phyloP scores from a whole-genome alignment of 2,329 filamentous ascomycete species.

The Pezicula carpinea region DNA sequence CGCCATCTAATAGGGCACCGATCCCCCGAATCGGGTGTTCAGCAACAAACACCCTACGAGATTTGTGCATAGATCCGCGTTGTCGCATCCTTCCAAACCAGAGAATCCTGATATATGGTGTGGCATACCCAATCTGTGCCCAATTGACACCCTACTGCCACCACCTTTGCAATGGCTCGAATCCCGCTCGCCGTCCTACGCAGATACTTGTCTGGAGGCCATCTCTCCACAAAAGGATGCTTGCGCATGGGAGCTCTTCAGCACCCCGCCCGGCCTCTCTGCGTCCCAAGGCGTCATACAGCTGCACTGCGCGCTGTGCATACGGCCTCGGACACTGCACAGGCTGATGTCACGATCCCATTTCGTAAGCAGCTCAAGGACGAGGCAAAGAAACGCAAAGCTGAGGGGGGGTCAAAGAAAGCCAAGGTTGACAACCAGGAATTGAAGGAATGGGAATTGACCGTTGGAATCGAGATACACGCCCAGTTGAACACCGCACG shows the following conservation, averaged over 20 bases:
- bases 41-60: constrained; percentile 1
- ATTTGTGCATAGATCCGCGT: constrained; percentile 10
- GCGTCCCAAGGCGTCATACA: constrained; percentile 5
- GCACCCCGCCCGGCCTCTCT: constrained; percentile 9
- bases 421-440: constrained; percentile 34
- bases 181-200: constrained; percentile 21
- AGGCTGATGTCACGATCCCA: constrained; percentile 32
- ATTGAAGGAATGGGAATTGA: constrained; percentile 74
- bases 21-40: constrained; percentile 15
- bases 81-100: not conserved
- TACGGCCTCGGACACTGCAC: constrained; percentile 7
- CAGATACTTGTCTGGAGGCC: constrained; percentile 27
- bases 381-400: constrained; percentile 49
- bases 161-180: constrained; percentile 21
- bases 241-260: constrained; percentile 12
- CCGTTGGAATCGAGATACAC: constrained; percentile 95
- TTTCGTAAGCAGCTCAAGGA: constrained; percentile 71
- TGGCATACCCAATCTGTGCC: not conserved
- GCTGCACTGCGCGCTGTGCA: constrained; percentile 11
- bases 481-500: constrained; percentile 84
- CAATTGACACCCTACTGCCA: constrained; percentile 5
- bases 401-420: constrained; percentile 27
- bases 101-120: constrained; percentile 6
- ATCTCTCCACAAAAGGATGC: constrained; percentile 21
- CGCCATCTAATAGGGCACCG: not conserved